Base-by-base conservation (phyloP, 2,329 filamentous ascomycete genomes). In the Aspergillus fumigatiaffinis region DNA sequence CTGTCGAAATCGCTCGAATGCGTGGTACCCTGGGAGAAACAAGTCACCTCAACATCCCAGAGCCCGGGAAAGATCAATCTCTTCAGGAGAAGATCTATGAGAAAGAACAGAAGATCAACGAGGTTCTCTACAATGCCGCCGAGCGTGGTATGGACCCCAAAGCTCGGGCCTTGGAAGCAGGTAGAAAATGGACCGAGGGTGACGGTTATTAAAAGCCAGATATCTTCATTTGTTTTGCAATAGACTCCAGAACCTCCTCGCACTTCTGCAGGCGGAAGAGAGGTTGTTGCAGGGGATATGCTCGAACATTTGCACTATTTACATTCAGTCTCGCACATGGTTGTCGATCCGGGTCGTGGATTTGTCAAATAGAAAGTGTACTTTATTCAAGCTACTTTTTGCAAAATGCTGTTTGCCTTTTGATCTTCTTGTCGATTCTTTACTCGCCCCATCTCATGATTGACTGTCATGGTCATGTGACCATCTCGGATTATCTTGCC, bases 171-270 rank as follows among this genome's bases (percentile, higher is more conserved):
- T 56, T 72, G 60, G 82, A 84, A 63, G 76, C 76, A 8, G 82
- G 83, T 38, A 76, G 82, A 53, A 70, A 73, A 48, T 85, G 82
- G 82, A 78, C 78, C 41, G 80, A 82, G 47, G 82, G 80, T 1
- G 81, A 84, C 68, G 81, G 80, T 2, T 84, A 79, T 64, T 84
- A 69, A 76, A 29, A 25, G 17, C 26, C 21, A 17, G 17, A 2
- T 20, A 42, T 42, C 53, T 17, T 49, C 42, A 26, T 26, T 29
- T 29, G 32, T 21, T 21, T 46, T 12, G 21, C 7, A 21, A 44
- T 12, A 44, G 8, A n/a, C 17, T 46, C 20, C 20, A 47, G 21
- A 14, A 14, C 12, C 10, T 12, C 23, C 44, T 14, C 12, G 10
- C 44, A 21, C 10, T 47, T 47, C 44, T 47, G 44, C 44, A 7